These are phyloP conservation scores for Russula lepida DNA, from an alignment of 768 basidiomycete species.

Conservation along the genomic window DNA sequence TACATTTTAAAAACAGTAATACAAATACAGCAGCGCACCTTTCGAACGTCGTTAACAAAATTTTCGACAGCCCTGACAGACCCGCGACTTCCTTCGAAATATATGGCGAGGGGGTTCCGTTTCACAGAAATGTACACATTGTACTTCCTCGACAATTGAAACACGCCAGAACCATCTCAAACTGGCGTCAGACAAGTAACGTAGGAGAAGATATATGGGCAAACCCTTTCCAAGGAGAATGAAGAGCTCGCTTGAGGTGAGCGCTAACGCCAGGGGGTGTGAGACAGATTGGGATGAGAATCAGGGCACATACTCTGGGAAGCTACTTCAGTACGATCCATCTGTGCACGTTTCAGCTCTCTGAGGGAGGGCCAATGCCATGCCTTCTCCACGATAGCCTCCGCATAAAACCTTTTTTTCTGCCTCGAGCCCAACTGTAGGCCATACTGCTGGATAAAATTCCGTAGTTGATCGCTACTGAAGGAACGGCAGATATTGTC, in stretches of 20 bases:
- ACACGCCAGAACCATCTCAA: slow-evolving; percentile 55
- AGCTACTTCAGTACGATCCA: slow-evolving; percentile 42
- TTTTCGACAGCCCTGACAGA: slow-evolving; percentile 41
- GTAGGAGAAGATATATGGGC: slow-evolving; percentile 9
- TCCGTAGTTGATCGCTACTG: slow-evolving; percentile 49
- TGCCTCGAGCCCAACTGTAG: slow-evolving; percentile 25
- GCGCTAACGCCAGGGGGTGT: slow-evolving; percentile 39
- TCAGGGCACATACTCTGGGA: slow-evolving; percentile 36
- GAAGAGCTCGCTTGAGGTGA: slow-evolving; percentile 56
- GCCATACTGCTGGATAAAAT: slow-evolving; percentile 43
- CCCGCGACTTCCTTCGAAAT: slow-evolving; percentile 48
- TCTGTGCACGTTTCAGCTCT: slow-evolving; percentile 41
- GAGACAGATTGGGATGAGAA: not conserved
- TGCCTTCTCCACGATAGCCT: slow-evolving; percentile 49
- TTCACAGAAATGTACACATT: slow-evolving; percentile 55
- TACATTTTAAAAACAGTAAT: not conserved
- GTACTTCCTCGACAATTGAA: slow-evolving; percentile 49
- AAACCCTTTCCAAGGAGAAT: slow-evolving; percentile 65
- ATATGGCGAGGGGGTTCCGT: slow-evolving; percentile 47
- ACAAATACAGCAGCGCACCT: slow-evolving; percentile 32
- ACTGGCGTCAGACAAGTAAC: slow-evolving; percentile 8
- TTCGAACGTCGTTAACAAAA: slow-evolving; percentile 41
- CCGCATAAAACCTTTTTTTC: slow-evolving; percentile 37
- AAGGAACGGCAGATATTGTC: slow-evolving; percentile 53
- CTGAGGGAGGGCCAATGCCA: slow-evolving; percentile 65